Base-by-base conservation (phyloP, 2,329 filamentous ascomycete genomes). In the Dothistroma pini region DNA sequence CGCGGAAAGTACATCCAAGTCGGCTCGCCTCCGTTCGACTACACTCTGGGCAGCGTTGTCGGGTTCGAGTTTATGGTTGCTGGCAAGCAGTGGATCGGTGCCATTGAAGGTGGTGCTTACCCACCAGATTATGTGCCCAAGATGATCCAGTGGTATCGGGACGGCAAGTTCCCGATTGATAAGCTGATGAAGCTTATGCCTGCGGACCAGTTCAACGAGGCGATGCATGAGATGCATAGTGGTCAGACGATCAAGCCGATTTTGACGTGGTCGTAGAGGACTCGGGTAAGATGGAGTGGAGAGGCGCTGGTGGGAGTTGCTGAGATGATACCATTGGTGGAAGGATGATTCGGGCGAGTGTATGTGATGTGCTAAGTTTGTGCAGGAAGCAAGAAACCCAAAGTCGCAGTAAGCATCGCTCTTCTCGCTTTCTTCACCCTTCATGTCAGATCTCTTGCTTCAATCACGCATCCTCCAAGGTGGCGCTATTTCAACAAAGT, bases 1-100 rank as follows among this genome's bases (percentile, higher is more conserved):
- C 75, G 75, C 59, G 82, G 81, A 1, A 79, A 79, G 62, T 75
- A 83, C 29, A 75, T 83, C 6, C 79, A 83, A 64, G 78, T 84
- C 19, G 82, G 82, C 0, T 78, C 77, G 0, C 76, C 81, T 5
- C 76, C 78, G 47, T 74, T 77, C 2, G 76, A 78, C 1, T 72
- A 76, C 6, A 74, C 74, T n/a, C 59, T 83, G 21, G 62, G 58
- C 21, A 71, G 71, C 3, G 62, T 84, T 3, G 75, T 77, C 8
- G 74, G 80, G 47, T 77, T 78, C 19, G 70, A 72, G 14, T 79
- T 82, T 60, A 79, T 84, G 77, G 72, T 75, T 10, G 71, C 70
- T 12, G 81, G 80, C 0, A 82, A 81, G 62, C 75, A 76, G 38
- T 80, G 79, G 47, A 77, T 81, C 3, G 80, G 81, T 0, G 80